These are phyloP conservation scores for Solanum pennellii DNA, from an alignment of 257 asterid species.

Conservation along the genomic window DNA sequence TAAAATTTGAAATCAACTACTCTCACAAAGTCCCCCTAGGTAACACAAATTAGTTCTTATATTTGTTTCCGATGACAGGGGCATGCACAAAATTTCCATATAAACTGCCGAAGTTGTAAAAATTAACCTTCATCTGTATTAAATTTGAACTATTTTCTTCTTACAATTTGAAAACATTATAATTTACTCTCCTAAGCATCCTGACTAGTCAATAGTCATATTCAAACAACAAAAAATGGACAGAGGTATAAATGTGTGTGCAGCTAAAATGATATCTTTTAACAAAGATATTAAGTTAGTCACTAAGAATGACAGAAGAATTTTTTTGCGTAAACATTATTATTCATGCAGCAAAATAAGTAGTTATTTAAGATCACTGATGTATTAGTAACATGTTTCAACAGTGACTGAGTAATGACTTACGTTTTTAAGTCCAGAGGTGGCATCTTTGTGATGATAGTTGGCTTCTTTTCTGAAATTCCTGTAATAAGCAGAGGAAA, in stretches of 20 bases:
- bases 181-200: background rate
- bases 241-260: background rate
- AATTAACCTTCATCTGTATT: background rate
- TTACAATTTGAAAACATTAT: background rate
- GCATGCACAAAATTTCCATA: background rate
- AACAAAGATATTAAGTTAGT: background rate
- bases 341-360: background rate
- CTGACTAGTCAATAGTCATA: background rate
- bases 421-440: slow-evolving; percentile 60
- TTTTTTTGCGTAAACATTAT: background rate
- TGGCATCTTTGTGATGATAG: slow-evolving; percentile 31
- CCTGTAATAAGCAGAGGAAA: slow-evolving; percentile 21
- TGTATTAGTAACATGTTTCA: background rate
- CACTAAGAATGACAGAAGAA: background rate
- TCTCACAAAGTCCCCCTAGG: background rate
- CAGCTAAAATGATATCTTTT: background rate
- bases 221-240: background rate
- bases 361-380: background rate
- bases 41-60: background rate
- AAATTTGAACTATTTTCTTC: background rate
- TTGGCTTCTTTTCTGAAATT: slow-evolving; percentile 36
- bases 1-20: background rate
- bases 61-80: background rate
- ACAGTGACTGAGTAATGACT: background rate
- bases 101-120: background rate